Base-by-base conservation (phyloP, 768 basidiomycete species). In the Naganishia vaughanmartiniae region DNA sequence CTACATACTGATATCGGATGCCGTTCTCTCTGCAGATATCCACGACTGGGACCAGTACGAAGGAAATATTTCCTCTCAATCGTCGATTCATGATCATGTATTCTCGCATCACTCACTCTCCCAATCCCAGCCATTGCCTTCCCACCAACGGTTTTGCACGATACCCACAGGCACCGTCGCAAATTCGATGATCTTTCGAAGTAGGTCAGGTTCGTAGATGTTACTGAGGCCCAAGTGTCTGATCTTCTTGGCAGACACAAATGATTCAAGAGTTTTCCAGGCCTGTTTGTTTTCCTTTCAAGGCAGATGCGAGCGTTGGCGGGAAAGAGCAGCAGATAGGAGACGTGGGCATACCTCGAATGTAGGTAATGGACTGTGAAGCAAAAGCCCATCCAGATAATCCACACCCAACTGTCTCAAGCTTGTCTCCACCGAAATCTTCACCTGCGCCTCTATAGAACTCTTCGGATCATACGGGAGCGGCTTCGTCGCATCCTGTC, bases 321-420 rank as follows among this genome's bases (percentile, higher is more conserved):
- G 26, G 26, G 21, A 14, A n/a, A 12, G 15, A 24, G 14, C 0
- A 17, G 66, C 21, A 31, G 7, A 66, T 31, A 26, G 11, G 3
- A 4, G 21, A 33, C 11, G 15, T 5, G 10, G 33, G 70, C 73
- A 54, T 31, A 74, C 79, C 26, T 85, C 82, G 19, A 84, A 78
- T 0, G 86, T 88, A 1, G 80, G 83, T 55, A 91, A 78, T 1
- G 91, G 91, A 0, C 89, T 89, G 77, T 93, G 92, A 7, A 93
- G 84, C 63, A 93, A 82, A 72, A 90, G 89, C 72, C 88, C 87
- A 77, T 92, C 92, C 67, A 93, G 81, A 76, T 90, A 91, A 11
- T 85, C 84, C 1, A 90, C 89, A 36, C 84, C 84, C 11, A 93
- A 84, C 74, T 92, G 89, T 58, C 79, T 76, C 56, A 92, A 84